Conservation (phyloP, 805 yeast genomes). For the Pichia insulana region DNA sequence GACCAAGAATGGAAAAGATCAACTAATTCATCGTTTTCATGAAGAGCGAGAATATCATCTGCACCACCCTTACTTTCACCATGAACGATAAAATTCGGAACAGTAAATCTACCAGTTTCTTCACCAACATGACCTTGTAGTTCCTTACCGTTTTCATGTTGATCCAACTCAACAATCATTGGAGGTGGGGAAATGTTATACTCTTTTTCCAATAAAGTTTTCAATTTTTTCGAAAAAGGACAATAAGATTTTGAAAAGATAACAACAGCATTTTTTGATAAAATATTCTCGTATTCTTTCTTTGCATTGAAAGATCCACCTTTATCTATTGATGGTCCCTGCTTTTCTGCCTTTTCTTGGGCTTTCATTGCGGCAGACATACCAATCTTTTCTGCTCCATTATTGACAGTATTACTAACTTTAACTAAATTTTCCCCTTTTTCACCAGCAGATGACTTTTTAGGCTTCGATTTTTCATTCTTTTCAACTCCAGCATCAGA, state of each 20-base stretch:
- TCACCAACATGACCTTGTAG: conserved; percentile 65
- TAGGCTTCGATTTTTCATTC: not conserved
- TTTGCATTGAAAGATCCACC: conserved; percentile 36
- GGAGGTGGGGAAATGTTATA: conserved; percentile 70
- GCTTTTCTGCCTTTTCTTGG: conserved; percentile 8
- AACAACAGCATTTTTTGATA: conserved; percentile 56
- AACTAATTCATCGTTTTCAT: conserved; percentile 46
- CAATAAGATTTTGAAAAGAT: conserved; percentile 57
- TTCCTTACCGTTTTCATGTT: conserved; percentile 64
- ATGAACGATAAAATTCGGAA: conserved; percentile 79
- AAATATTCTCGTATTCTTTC: conserved; percentile 45
- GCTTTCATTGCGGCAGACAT: conserved; percentile 1
- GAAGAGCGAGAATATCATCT: conserved; percentile 66
- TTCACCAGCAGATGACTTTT: not conserved
- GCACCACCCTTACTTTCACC: conserved; percentile 79
- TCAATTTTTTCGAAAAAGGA: conserved; percentile 70
- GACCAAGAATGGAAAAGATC: conserved; percentile 56
- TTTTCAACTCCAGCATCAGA: not conserved
- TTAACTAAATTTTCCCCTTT: not conserved
- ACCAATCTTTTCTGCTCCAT: not conserved
- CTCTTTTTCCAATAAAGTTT: conserved; percentile 50
- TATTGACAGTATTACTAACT: not conserved
- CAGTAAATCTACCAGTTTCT: conserved; percentile 73
- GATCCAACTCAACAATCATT: conserved; percentile 71
- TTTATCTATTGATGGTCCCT: conserved; percentile 2